Conservation (phyloP, 306 rosid genomes). For the Cicer bijugum region DNA sequence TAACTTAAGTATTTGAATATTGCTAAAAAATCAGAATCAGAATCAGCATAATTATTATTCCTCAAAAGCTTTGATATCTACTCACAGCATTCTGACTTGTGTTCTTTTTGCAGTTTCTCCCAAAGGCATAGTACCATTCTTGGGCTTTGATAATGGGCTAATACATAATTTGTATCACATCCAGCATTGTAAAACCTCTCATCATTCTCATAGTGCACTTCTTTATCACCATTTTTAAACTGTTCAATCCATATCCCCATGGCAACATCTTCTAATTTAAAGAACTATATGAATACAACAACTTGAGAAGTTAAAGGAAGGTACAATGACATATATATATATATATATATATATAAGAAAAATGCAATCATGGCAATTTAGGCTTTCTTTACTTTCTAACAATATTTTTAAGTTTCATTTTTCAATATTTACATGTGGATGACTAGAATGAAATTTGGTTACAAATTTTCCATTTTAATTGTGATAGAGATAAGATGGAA, state of each 20-base stretch:
- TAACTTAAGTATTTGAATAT: background rate
- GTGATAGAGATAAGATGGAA: too few species aligned
- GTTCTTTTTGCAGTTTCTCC: conserved; percentile 84
- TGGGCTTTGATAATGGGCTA: conserved; percentile 89
- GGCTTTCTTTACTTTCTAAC: too few species aligned
- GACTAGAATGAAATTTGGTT: too few species aligned
- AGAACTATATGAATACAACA: conserved; percentile 61
- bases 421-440: too few species aligned
- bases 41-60: background rate
- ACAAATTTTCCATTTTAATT: too few species aligned
- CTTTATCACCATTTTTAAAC: conserved; percentile 65
- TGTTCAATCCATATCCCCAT: conserved; percentile 92
- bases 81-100: conserved; percentile 71
- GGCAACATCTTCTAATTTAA: conserved; percentile 96
- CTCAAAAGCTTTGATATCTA: conserved; percentile 45
- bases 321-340: background rate
- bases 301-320: conserved; percentile 4
- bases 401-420: too few species aligned
- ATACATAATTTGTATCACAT: conserved; percentile 73
- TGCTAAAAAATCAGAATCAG: conserved; percentile 27
- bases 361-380: conserved; percentile 12
- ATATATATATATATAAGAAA: background rate
- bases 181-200: conserved; percentile 87
- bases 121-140: conserved; percentile 86
- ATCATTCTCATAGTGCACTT: conserved; percentile 69